Evolutionary conservation across 768 basidiomycete genomes (phyloP), one percentile per base, ranked within the genome.

Genomic region (Tulasnella sp.): DNA sequence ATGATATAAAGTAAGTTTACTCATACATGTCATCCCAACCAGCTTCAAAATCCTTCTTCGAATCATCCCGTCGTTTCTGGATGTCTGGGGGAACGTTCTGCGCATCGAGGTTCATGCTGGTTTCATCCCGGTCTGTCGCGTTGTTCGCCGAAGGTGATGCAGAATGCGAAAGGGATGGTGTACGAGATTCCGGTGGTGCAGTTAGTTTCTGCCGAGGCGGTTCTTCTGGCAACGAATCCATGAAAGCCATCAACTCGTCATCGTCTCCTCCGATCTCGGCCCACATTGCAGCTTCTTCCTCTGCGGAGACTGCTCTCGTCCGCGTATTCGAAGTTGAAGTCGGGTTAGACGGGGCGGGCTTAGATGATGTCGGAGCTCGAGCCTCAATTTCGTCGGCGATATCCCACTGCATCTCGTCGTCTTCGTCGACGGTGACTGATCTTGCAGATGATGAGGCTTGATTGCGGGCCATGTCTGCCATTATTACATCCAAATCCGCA

Each of bases 341-440:
- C 36, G 42, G 16, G 7, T 40, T 76, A 67, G 62, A 74, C 69
- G 14, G 47, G 26, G 6, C 71, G 17, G 32, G 17, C 26, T 69
- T 26, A 5, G 62, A 35, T 66, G 36, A n/a, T 70, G 65, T 26
- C 44, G 71, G 72, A 26, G 72, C 71, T 74, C 75, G 76, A 73
- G 73, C 77, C 78, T 87, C 88, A 39, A 87, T 79, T 77, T 90
- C 87, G 44, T 84, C 77, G 69, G 91, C 80, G 47, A 89, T 82
- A 75, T 88, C 85, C 88, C 92, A 92, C 19, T 52, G 16, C 47
- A 52, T 52, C n/a, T 52, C 47, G 6, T 90, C 90, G 47, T 87
- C 86, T 39, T 90, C 88, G 6, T 86, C 85, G 17, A 80, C 78
- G 29, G 41, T 75, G 40, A 22, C 74, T 11, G 74, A 72, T 1